Evolutionary conservation across 352 stramenopile genomes (phyloP), one percentile per base, ranked within the genome.

Genomic region (Phytophthora crassamura): DNA sequence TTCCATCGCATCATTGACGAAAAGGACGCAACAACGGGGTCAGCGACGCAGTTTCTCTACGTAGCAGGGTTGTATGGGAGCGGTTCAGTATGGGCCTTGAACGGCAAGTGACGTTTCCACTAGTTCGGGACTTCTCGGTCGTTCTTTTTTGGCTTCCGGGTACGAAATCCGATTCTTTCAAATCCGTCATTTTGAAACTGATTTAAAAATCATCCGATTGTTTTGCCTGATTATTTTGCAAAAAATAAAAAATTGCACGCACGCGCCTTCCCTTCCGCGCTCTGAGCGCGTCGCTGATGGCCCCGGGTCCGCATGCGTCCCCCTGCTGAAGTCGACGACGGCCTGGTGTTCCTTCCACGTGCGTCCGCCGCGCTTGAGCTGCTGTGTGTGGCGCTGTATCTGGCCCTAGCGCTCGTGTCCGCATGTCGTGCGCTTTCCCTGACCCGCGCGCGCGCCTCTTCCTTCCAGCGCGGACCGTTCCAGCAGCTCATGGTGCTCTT

Each of bases 401-500:
- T 90, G 28, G 39, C 64, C 14, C 74, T 94, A 18, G 86, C 77
- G 11, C 50, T 84, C 34, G 75, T 90, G 4, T 70, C 84, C 10
- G 69, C 76, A 6, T 82, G 73, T 53, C 84, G 84, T 25, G 76
- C 74, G 25, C 49, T 87, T 10, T 80, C 67, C 14, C 35, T 75
- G 15, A 52, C 64, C 39, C 60, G 46, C 48, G 75, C 71, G 18
- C 66, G 67, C 9, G 28, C 72, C 16, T 59, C 67, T 10, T 46
- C 67, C 15, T 72, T 77, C 40, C 70, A 81, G 6, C 69, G 82
- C 16, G 80, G 81, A 53, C 89, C 79, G 15, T 95, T 95, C 74
- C 83, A 93, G 75, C 76, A 77, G 0, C 72, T 93, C 8, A 77
- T 95, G 58, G 68, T 82, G 25, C 48, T 83, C 0, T 95, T 93